phyloP scores from a whole-genome alignment of 1,284 basidiomycete species.

The Bondarzewia mesenterica region DNA sequence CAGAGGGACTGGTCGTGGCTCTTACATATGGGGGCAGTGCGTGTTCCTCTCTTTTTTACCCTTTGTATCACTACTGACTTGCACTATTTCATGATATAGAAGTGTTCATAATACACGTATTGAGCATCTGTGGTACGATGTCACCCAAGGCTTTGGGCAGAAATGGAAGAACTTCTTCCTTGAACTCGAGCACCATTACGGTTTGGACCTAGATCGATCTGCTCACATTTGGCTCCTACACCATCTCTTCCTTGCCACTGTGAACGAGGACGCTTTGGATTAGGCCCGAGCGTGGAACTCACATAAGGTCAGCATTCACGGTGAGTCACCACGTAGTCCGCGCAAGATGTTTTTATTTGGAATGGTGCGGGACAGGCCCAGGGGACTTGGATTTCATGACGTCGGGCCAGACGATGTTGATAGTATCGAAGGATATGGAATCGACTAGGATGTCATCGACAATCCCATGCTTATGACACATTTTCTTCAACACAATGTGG shows the following conservation, averaged over 20 bases:
- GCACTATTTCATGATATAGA: conserved; percentile 13
- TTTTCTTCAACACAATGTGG: conserved; percentile 10
- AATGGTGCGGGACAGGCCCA: conserved; percentile 13
- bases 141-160: conserved; percentile 14
- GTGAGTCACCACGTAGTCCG: conserved; percentile 11
- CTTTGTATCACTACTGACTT: background rate
- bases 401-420: conserved; percentile 7
- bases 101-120: conserved; percentile 23
- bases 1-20: conserved; percentile 17
- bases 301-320: conserved; percentile 11
- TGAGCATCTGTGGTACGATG: conserved; percentile 32
- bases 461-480: conserved; percentile 14
- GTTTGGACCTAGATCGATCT: conserved; percentile 13
- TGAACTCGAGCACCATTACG: conserved; percentile 15
- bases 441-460: conserved; percentile 18
- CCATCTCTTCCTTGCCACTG: conserved; percentile 16
- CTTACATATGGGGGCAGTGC: conserved; percentile 29
- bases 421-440: conserved; percentile 14
- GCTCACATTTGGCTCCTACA: conserved; percentile 25
- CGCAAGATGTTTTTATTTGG: conserved; percentile 16
- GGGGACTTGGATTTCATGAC: conserved; percentile 9
- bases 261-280: conserved; percentile 15
- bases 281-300: conserved; percentile 18
- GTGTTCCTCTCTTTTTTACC: conserved; percentile 7
- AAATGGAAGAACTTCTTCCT: conserved; percentile 23